Conservation (phyloP, 192 early-diverging fungal genomes). For the Umbelopsis sp. region DNA sequence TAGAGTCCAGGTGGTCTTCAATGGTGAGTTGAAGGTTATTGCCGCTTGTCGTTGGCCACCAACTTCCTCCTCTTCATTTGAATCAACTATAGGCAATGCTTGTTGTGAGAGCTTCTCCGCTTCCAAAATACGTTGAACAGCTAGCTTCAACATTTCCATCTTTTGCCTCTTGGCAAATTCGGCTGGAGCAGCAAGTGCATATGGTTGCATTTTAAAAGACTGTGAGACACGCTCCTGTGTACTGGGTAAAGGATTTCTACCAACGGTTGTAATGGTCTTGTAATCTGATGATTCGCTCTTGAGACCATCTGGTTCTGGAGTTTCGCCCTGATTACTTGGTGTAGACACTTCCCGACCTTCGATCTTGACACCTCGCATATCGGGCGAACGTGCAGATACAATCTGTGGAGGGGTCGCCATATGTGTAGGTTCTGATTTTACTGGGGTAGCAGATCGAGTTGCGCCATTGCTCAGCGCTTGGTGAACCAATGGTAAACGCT, state of each 20-base stretch:
- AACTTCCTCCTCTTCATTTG: neutral
- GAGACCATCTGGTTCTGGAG: conserved; percentile 4
- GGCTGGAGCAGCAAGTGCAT: conserved; percentile 30
- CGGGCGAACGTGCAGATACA: conserved; percentile 1
- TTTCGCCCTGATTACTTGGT: neutral
- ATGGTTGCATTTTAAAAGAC: conserved; percentile 48
- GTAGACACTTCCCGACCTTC: conserved; percentile 2
- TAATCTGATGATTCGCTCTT: conserved; percentile 6
- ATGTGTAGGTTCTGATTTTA: neutral
- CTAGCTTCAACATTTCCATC: conserved; percentile 27
- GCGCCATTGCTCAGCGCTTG: neutral
- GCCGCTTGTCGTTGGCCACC: neutral
- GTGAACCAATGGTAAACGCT: conserved; percentile 20
- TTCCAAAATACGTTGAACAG: conserved; percentile 36
- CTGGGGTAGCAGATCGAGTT: neutral
- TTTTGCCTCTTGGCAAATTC: conserved; percentile 25
- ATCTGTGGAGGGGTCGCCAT: conserved; percentile 6
- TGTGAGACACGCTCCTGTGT: conserved; percentile 35
- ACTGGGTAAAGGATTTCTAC: conserved; percentile 21
- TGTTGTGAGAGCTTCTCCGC: conserved; percentile 25
- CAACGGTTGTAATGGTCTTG: neutral
- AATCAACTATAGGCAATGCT: conserved; percentile 7
- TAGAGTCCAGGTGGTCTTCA: conserved; percentile 22
- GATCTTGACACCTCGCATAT: conserved; percentile 10
- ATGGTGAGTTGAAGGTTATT: conserved; percentile 6